Conservation (phyloP, 1,139 yeast genomes). For the Suhomyces wounanorum region DNA sequence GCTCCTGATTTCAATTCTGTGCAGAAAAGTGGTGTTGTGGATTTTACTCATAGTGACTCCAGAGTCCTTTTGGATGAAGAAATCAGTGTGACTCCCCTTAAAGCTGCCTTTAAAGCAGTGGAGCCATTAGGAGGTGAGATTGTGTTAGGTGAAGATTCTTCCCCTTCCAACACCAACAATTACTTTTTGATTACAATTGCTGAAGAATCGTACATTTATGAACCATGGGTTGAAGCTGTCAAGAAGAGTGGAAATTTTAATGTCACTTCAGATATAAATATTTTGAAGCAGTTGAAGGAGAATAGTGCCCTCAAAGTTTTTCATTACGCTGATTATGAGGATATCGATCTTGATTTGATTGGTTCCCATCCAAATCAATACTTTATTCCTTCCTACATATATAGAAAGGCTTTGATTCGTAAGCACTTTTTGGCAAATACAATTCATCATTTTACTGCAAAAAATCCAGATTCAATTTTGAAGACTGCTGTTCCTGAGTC, state of each 20-base stretch:
- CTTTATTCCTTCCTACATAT: constrained; percentile 77
- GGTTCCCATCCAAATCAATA: constrained; percentile 45
- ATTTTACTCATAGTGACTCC: constrained; percentile 57
- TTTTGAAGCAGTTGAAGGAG: constrained; percentile 23
- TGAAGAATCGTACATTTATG: constrained; percentile 54
- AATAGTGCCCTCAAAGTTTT: constrained; percentile 42
- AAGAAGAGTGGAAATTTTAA: constrained; percentile 26
- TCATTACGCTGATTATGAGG: constrained; percentile 91
- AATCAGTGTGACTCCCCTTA: constrained; percentile 78
- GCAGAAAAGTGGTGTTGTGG: constrained; percentile 57
- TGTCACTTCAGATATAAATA: constrained; percentile 27
- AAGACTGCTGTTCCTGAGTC: constrained; percentile 68
- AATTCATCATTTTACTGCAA: constrained; percentile 68
- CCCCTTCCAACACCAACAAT: background rate
- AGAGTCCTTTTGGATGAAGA: constrained; percentile 54
- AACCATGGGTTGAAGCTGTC: constrained; percentile 53
- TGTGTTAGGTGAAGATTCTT: constrained; percentile 24
- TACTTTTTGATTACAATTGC: constrained; percentile 37
- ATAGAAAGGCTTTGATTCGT: constrained; percentile 83
- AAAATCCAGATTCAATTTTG: constrained; percentile 69
- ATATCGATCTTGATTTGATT: constrained; percentile 70
- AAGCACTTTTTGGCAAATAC: constrained; percentile 87
- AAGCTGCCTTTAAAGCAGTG: constrained; percentile 68
- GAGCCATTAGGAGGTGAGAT: constrained; percentile 61
- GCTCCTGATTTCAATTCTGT: constrained; percentile 77